These are phyloP conservation scores for Sorghum bicolor DNA, from an alignment of 176 grass and related monocot genomes.

Conservation along the genomic window Sorghum_bicolor_NCBIv3 NC_012872.2:55901001-55901500, in stretches of 20 bases:
- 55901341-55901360: slow-evolving; percentile 46
- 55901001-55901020: slow-evolving; percentile 35
- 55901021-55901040: slow-evolving; percentile 44
- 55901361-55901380: slow-evolving; percentile 11
- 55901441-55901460: not conserved
- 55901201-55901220: slow-evolving; percentile 36
- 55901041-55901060: slow-evolving; percentile 38
- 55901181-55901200: slow-evolving; percentile 34
- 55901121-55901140: slow-evolving; percentile 28
- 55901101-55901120: slow-evolving; percentile 46
- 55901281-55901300: slow-evolving; percentile 35
- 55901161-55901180: slow-evolving; percentile 53
- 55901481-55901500: slow-evolving; percentile 35
- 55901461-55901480: slow-evolving; percentile 34
- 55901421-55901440: not conserved
- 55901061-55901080: slow-evolving; percentile 25
- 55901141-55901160: slow-evolving; percentile 38
- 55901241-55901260: slow-evolving; percentile 37
- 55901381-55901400: not conserved
- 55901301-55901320: slow-evolving; percentile 33
- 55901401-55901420: not conserved
- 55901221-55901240: slow-evolving; percentile 31
- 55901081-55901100: slow-evolving; percentile 24
- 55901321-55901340: slow-evolving; percentile 39
- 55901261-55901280: slow-evolving; percentile 48